Conservation (phyloP, 371 early-diverging fungal species). For the Homolaphlyctis polyrhiza region DNA sequence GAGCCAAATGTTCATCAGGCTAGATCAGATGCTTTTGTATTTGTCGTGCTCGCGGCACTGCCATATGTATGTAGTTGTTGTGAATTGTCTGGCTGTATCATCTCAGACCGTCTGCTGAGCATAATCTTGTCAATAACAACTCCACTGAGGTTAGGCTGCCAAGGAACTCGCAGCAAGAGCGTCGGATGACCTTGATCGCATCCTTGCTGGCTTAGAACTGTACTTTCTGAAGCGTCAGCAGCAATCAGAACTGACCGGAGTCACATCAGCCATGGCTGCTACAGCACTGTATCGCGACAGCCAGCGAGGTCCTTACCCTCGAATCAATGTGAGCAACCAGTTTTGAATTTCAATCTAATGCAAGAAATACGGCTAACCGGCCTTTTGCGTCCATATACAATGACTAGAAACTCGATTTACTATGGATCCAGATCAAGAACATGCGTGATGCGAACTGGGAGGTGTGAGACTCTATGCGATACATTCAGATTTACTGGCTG, state of each 20-base stretch:
- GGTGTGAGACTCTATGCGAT: conserved; percentile 23
- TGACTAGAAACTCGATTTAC: conserved; percentile 58
- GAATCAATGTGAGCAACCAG: neutral
- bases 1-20: conserved; percentile 54
- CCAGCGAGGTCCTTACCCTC: neutral
- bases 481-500: neutral
- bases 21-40: conserved; percentile 70
- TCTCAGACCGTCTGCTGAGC: no score
- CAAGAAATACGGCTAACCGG: no score
- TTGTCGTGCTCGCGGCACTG: conserved; percentile 63
- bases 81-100: neutral
- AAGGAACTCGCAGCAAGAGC: conserved; percentile 49
- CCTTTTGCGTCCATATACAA: no score
- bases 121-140: neutral
- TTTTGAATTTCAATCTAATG: no score
- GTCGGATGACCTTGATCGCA: conserved; percentile 50
- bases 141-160: conserved; percentile 38
- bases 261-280: conserved; percentile 35
- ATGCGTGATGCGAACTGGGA: conserved; percentile 60
- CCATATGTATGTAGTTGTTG: conserved; percentile 56
- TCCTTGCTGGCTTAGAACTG: conserved; percentile 46
- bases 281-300: conserved; percentile 50
- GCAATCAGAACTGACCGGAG: conserved; percentile 23
- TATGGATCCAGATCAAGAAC: conserved; percentile 64
- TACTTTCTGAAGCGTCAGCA: conserved; percentile 60